phyloP scores from a whole-genome alignment of 1,284 basidiomycete genomes.

The Leccinum fallax region DNA sequence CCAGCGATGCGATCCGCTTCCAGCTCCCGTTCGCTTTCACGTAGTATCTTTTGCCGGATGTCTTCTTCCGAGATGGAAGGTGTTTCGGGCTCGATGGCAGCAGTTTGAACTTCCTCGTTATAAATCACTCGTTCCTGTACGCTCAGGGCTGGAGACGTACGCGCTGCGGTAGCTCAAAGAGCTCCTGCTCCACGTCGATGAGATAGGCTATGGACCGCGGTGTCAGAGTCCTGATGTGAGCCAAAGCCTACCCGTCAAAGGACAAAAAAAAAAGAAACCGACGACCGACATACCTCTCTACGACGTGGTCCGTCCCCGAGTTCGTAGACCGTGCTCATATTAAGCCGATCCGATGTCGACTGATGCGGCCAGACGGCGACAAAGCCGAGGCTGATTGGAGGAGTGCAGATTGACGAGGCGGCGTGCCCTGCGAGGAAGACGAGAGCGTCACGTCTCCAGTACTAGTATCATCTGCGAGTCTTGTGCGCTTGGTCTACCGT shows the following conservation, averaged over 20 bases:
- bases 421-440: too few relatives aligned
- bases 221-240: constrained; percentile 53
- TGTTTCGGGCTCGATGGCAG: constrained; percentile 58
- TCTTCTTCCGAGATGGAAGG: too few relatives aligned
- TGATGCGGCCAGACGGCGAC: constrained; percentile 58
- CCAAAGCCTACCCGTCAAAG: background rate
- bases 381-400: constrained; percentile 48
- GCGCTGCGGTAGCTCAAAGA: constrained; percentile 89
- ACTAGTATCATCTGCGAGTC: constrained; percentile 35
- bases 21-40: constrained; percentile 63
- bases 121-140: constrained; percentile 84
- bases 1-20: constrained; percentile 70
- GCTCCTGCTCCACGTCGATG: constrained; percentile 85
- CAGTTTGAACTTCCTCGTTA: constrained; percentile 92
- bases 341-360: constrained; percentile 55
- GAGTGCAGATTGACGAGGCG: constrained; percentile 33
- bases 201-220: too few relatives aligned
- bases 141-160: constrained; percentile 41
- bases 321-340: constrained; percentile 49
- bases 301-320: constrained; percentile 63
- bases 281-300: constrained; percentile 55
- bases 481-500: too few relatives aligned
- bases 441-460: constrained; percentile 54
- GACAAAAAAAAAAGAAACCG: background rate
- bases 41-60: constrained; percentile 66